Percentiles rank a stretch among this genome's conserved stretches.
Conservation (phyloP, 805 yeast genomes). For the Lipomyces starkeyi region DNA sequence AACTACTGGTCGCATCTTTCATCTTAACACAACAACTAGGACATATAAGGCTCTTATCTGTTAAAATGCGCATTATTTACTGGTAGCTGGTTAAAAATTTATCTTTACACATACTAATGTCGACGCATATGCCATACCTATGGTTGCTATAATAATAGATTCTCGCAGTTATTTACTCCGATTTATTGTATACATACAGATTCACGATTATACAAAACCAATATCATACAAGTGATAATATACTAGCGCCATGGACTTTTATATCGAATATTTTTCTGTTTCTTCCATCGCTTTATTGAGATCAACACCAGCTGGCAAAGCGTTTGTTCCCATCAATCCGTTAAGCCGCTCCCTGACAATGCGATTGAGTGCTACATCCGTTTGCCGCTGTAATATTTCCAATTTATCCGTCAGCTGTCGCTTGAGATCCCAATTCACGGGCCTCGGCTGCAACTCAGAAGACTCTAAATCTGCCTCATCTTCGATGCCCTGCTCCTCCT, state of each 20-base stretch:
- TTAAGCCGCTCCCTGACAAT: slow-evolving; percentile 49
- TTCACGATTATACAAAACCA: neutral
- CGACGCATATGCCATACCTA: too few relatives aligned
- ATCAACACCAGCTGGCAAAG: slow-evolving; percentile 31
- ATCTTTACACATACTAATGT: too few relatives aligned
- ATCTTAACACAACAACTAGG: neutral
- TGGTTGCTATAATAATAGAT: too few relatives aligned
- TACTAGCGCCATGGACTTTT: neutral
- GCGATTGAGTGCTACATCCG: slow-evolving; percentile 52
- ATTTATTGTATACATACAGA: neutral
- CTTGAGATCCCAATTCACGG: slow-evolving; percentile 49
- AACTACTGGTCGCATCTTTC: too few relatives aligned
- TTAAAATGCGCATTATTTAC: too few relatives aligned
- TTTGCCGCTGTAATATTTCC: slow-evolving; percentile 50
- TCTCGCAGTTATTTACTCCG: too few relatives aligned
- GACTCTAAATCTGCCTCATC: slow-evolving; percentile 39
- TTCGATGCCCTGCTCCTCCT: slow-evolving; percentile 45
- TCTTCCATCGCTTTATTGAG: slow-evolving; percentile 25
- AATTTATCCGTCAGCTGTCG: slow-evolving; percentile 50
- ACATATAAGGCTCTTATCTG: too few relatives aligned
- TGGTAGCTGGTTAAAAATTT: too few relatives aligned
- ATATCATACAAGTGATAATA: neutral
- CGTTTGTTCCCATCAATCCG: slow-evolving; percentile 6
- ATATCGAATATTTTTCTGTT: slow-evolving; percentile 13
- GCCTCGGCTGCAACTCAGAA: slow-evolving; percentile 40